Conservation (phyloP, 257 asterid species). For the Nicotiana tabacum region DNA sequence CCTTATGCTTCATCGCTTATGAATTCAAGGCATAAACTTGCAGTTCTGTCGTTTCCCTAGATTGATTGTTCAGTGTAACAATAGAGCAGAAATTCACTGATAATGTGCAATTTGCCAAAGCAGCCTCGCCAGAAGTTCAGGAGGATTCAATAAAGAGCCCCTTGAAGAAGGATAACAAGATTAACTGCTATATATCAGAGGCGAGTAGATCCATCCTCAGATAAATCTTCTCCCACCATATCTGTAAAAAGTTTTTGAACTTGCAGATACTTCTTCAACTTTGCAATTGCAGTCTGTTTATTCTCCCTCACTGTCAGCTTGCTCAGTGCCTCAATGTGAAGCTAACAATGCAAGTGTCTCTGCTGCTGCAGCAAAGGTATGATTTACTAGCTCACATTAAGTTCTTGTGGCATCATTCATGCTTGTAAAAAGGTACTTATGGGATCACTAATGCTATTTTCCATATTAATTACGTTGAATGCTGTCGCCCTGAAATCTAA, state of each 20-base stretch:
- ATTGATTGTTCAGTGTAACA: neutral
- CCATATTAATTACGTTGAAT: neutral
- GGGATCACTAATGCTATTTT: neutral
- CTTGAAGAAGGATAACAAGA: conserved; percentile 11
- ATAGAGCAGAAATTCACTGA: neutral
- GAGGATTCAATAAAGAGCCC: neutral
- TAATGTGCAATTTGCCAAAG: neutral
- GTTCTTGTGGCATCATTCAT: neutral
- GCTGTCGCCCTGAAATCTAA: neutral
- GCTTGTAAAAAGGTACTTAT: neutral
- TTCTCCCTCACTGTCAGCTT: conserved; percentile 7
- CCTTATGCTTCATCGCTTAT: neutral
- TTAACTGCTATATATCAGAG: conserved; percentile 13
- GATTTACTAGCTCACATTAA: neutral
- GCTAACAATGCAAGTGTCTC: conserved; percentile 8
- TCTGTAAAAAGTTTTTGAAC: neutral
- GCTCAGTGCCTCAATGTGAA: conserved; percentile 4
- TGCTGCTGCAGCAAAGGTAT: conserved; percentile 8
- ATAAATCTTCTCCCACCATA: neutral
- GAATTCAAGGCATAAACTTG: neutral
- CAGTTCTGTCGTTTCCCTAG: neutral
- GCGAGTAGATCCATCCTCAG: conserved; percentile 9
- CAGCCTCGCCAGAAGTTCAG: conserved; percentile 21
- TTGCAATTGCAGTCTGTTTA: conserved; percentile 7
- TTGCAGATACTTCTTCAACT: neutral